These are phyloP conservation scores for Dalbergia oliveri DNA, from an alignment of 306 rosid species.

Conservation along the genomic window DNA sequence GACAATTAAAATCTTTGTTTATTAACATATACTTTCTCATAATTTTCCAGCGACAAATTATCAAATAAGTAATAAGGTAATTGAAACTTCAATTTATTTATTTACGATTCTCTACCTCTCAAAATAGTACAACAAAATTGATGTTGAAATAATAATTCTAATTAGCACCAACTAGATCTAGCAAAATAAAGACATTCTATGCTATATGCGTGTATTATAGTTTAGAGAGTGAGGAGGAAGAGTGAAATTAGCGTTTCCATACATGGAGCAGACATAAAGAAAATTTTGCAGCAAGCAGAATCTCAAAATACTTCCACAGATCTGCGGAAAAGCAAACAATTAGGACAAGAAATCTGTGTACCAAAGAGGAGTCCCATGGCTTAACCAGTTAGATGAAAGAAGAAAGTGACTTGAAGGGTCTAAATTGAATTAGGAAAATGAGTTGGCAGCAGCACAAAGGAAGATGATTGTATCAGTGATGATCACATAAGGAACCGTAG, in stretches of 20 bases:
- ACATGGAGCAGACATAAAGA: not conserved
- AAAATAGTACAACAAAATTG: no score
- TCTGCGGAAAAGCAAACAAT: not conserved
- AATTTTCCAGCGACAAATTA: no score
- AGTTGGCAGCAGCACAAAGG: slow-evolving; percentile 7
- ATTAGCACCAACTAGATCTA: not conserved
- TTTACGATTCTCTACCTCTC: no score
- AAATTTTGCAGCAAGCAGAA: not conserved
- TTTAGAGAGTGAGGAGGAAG: not conserved
- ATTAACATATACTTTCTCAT: no score
- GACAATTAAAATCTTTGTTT: no score
- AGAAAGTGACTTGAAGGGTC: not conserved
- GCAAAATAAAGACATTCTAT: not conserved
- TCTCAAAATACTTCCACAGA: not conserved
- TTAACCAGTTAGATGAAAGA: not conserved
- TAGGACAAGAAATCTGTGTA: not conserved
- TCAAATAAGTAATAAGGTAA: no score
- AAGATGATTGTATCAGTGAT: not conserved
- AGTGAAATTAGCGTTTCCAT: not conserved
- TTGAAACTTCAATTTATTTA: no score
- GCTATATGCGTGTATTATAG: not conserved
- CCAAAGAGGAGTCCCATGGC: not conserved
- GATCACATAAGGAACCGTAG: not conserved
- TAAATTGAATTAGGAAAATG: not conserved
- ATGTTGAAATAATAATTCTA: no score